These are phyloP conservation scores for Lipomyces chichibuensis DNA, from an alignment of 805 yeast species.

Conservation along the genomic window DNA sequence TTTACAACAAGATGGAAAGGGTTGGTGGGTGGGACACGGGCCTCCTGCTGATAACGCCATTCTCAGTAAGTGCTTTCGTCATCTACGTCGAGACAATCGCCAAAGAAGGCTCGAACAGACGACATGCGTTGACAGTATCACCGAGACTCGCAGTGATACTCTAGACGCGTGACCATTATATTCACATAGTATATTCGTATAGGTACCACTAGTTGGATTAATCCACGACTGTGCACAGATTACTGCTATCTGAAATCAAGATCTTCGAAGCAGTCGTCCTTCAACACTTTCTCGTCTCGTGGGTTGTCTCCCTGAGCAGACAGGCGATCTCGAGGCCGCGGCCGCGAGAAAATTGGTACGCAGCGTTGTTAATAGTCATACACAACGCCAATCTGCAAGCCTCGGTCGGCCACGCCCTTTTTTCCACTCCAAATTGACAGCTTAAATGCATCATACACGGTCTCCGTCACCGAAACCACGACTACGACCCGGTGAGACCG, in stretches of 20 bases:
- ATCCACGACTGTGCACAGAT: background rate
- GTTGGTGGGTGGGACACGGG: background rate
- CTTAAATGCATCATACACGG: background rate
- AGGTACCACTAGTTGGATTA: no score
- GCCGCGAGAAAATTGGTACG: background rate
- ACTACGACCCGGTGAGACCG: background rate
- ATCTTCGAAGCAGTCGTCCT: background rate
- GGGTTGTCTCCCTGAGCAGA: background rate
- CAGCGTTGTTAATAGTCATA: background rate
- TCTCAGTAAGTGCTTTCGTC: background rate
- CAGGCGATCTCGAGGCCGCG: background rate
- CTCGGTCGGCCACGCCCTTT: background rate
- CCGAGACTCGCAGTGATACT: background rate
- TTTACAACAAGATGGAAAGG: no score
- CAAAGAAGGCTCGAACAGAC: background rate
- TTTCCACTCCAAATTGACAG: background rate
- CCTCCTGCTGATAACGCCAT: background rate
- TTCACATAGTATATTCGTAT: no score
- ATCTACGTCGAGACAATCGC: background rate
- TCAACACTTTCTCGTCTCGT: background rate
- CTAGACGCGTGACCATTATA: background rate
- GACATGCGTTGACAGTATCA: background rate
- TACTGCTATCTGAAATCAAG: background rate
- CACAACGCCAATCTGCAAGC: background rate
- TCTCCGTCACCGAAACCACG: background rate